Conservation (phyloP, 257 asterid species). For the Rhazya stricta region DNA sequence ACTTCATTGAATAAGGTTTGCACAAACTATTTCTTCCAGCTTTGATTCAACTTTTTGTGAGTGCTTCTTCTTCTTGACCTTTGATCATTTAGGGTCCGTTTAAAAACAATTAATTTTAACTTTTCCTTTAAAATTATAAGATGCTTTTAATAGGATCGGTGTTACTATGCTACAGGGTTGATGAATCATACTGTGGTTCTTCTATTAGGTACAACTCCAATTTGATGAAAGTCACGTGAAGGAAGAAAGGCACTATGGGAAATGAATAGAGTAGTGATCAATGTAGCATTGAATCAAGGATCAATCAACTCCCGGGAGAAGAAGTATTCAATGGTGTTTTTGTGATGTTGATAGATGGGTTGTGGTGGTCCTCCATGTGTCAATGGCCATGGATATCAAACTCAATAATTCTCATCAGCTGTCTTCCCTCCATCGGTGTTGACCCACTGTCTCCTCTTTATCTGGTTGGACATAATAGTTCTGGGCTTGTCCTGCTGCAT, state of each 20-base stretch:
- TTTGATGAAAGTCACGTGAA: conserved; percentile 24
- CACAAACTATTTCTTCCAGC: not conserved
- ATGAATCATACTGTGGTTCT: not conserved
- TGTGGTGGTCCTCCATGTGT: not conserved
- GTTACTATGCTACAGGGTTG: too few species aligned
- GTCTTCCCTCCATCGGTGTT: not conserved
- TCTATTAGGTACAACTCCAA: not conserved
- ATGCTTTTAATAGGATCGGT: too few species aligned
- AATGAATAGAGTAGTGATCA: not conserved
- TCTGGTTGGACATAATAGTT: not conserved
- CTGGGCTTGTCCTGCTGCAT: not conserved
- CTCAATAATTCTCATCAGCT: not conserved
- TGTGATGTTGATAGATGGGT: not conserved
- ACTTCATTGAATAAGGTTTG: not conserved
- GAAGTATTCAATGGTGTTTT: not conserved
- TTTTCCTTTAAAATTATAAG: not conserved
- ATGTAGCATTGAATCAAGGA: not conserved
- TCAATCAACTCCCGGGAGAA: not conserved
- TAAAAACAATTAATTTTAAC: too few species aligned
- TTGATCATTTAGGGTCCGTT: not conserved
- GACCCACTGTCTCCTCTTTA: not conserved
- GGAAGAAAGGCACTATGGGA: not conserved
- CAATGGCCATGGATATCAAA: not conserved
- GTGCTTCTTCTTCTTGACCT: not conserved
- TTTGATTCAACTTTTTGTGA: not conserved